Conservation (phyloP, 2,329 filamentous ascomycete species). For the Rhynchosporium graminicola region DNA sequence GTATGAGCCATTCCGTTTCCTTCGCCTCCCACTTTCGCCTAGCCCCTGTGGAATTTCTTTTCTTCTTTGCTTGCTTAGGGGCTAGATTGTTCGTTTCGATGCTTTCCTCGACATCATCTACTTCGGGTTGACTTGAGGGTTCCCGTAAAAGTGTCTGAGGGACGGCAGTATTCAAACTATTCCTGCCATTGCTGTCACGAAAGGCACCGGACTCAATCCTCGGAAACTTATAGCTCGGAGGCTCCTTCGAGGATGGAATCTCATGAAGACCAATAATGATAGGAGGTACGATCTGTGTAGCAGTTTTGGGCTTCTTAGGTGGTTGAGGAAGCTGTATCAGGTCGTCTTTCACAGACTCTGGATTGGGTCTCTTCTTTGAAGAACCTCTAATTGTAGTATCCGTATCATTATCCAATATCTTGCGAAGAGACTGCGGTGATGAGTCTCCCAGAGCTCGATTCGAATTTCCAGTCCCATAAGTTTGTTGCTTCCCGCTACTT, state of each 20-base stretch:
- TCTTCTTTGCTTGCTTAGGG: slow-evolving; percentile 1
- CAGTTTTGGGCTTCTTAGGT: slow-evolving; percentile 61
- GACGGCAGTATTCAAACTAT: slow-evolving; percentile 39
- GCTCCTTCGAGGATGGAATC: slow-evolving; percentile 45
- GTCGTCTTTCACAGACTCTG: slow-evolving; percentile 56
- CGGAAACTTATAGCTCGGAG: not conserved
- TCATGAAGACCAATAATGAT: slow-evolving; percentile 59
- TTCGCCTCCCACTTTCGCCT: slow-evolving; percentile 65
- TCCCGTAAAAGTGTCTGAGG: slow-evolving; percentile 26
- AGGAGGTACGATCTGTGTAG: slow-evolving; percentile 56
- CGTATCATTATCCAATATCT: slow-evolving; percentile 40
- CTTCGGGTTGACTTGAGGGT: slow-evolving; percentile 8
- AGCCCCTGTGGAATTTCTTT: slow-evolving; percentile 49
- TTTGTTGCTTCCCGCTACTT: slow-evolving; percentile 23
- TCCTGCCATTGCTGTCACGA: slow-evolving; percentile 49
- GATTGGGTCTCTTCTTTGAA: slow-evolving; percentile 57
- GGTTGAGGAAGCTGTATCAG: slow-evolving; percentile 65
- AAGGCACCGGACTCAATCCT: slow-evolving; percentile 40
- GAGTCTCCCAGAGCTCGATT: slow-evolving; percentile 36
- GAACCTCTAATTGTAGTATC: slow-evolving; percentile 31
- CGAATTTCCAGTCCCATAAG: slow-evolving; percentile 18
- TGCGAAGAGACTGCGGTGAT: slow-evolving; percentile 41
- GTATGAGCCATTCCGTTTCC: slow-evolving; percentile 62
- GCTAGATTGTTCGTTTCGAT: slow-evolving; percentile 1
- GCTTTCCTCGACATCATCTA: not conserved